Conservation (phyloP, 2,329 filamentous ascomycete genomes). For the Xylogone sp. region DNA sequence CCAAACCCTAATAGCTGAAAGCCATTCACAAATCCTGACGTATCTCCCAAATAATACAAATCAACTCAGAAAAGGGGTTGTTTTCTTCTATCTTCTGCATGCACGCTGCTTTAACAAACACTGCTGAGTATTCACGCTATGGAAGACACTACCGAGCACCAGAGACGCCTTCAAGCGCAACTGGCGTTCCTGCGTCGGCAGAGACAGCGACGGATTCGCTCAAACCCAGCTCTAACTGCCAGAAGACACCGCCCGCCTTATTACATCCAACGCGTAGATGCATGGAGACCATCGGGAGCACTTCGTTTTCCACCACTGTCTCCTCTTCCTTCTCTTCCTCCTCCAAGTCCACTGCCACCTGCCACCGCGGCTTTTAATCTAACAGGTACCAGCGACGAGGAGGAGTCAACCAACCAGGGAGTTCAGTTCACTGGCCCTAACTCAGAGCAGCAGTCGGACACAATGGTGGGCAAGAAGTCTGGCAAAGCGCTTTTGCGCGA, state of each 20-base stretch:
- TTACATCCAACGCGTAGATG: background rate
- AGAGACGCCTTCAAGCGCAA: background rate
- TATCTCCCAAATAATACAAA: background rate
- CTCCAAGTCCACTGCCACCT: background rate
- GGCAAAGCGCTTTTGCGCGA: conserved; percentile 31
- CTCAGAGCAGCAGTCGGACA: conserved; percentile 1
- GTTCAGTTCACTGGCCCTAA: background rate
- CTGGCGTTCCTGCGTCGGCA: no score
- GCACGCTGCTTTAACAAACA: background rate
- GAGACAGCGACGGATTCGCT: background rate
- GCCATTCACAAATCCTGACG: background rate
- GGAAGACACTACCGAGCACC: background rate
- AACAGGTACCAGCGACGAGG: conserved; percentile 4
- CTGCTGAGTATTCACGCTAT: background rate
- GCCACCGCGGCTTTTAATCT: conserved; percentile 3
- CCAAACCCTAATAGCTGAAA: no score
- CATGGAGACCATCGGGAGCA: background rate
- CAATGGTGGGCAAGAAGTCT: conserved; percentile 32
- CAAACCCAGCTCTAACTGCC: background rate
- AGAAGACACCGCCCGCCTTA: background rate
- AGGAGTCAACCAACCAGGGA: background rate
- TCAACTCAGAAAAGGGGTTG: no score
- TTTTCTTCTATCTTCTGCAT: no score
- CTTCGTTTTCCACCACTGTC: background rate
- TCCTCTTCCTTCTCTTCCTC: no score